phyloP scores from a whole-genome alignment of 2,329 filamentous ascomycete species.

The Botrytis galanthina region DNA sequence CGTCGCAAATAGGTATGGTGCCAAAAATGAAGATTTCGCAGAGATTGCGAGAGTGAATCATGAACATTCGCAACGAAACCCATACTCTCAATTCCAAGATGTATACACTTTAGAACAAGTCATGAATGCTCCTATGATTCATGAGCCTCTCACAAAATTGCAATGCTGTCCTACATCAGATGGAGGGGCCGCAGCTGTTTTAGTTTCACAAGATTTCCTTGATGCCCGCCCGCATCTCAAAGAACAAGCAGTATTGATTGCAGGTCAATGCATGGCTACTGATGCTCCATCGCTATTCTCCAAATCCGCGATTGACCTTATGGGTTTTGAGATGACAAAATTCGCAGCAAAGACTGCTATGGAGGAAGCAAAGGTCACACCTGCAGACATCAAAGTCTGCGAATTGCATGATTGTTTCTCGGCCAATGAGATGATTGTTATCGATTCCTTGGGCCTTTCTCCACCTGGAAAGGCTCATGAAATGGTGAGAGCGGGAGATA shows the following conservation, averaged over 20 bases:
- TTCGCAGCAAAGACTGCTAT: constrained; percentile 68
- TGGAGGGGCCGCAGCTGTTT: constrained; percentile 80
- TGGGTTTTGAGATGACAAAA: constrained; percentile 84
- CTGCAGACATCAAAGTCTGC: constrained; percentile 74
- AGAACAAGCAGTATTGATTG: constrained; percentile 80
- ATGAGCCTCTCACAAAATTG: constrained; percentile 89
- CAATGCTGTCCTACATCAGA: constrained; percentile 98
- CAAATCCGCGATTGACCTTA: constrained; percentile 76
- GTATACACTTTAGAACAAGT: constrained; percentile 88
- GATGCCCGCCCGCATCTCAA: constrained; percentile 79
- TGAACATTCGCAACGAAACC: constrained; percentile 85
- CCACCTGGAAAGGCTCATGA: constrained; percentile 85
- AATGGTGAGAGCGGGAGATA: constrained; percentile 80
- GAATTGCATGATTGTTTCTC: constrained; percentile 98
- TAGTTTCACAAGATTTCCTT: constrained; percentile 87
- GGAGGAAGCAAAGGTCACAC: constrained; percentile 66
- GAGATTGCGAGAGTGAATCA: constrained; percentile 95
- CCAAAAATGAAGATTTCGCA: constrained; percentile 80
- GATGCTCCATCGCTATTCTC: constrained; percentile 80
- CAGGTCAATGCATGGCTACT: constrained; percentile 83
- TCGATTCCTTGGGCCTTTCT: constrained; percentile 80
- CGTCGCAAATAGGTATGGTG: constrained; percentile 50
- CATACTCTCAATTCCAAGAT: constrained; percentile 95
- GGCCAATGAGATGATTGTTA: constrained; percentile 86
- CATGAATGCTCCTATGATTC: constrained; percentile 71